Conservation (phyloP, 1,284 basidiomycete species). For the Ustilago lituana region DNA sequence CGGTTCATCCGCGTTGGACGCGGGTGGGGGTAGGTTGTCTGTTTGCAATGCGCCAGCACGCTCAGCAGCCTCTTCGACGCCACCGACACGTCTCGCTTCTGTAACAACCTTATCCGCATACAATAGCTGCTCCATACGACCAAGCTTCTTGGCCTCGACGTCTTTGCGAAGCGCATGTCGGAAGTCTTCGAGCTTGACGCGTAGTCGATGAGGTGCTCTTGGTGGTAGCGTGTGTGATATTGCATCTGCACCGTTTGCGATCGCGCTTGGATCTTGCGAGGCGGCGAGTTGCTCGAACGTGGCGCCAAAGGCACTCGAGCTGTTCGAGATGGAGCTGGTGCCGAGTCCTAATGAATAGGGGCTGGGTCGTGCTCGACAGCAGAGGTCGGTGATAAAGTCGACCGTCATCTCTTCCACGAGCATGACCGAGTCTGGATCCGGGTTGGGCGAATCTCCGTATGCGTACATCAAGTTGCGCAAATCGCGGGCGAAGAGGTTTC, state of each 20-base stretch:
- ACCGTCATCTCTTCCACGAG: constrained; percentile 94
- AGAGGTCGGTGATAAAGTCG: constrained; percentile 86
- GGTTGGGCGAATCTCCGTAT: constrained; percentile 90
- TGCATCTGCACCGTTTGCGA: constrained; percentile 15
- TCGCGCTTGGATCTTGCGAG: constrained; percentile 19
- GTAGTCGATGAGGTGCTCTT: constrained; percentile 46
- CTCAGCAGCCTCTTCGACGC: constrained; percentile 59
- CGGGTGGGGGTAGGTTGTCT: constrained; percentile 31
- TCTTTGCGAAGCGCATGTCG: constrained; percentile 64
- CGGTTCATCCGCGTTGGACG: constrained; percentile 13
- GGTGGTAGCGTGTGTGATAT: constrained; percentile 29
- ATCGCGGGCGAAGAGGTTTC: constrained; percentile 55
- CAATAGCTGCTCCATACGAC: constrained; percentile 63
- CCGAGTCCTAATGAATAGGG: constrained; percentile 53
- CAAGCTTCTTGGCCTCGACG: constrained; percentile 59
- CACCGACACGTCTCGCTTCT: constrained; percentile 59
- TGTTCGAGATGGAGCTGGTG: constrained; percentile 42
- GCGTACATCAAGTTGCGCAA: constrained; percentile 88
- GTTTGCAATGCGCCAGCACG: constrained; percentile 51
- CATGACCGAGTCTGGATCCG: constrained; percentile 83
- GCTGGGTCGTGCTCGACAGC: constrained; percentile 71
- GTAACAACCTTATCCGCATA: constrained; percentile 65
- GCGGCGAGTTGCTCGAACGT: constrained; percentile 23
- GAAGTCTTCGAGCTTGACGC: constrained; percentile 65
- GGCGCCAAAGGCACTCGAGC: constrained; percentile 28